phyloP scores from a whole-genome alignment of 2,329 filamentous ascomycete species.

The Parastagonospora avenae region DNA sequence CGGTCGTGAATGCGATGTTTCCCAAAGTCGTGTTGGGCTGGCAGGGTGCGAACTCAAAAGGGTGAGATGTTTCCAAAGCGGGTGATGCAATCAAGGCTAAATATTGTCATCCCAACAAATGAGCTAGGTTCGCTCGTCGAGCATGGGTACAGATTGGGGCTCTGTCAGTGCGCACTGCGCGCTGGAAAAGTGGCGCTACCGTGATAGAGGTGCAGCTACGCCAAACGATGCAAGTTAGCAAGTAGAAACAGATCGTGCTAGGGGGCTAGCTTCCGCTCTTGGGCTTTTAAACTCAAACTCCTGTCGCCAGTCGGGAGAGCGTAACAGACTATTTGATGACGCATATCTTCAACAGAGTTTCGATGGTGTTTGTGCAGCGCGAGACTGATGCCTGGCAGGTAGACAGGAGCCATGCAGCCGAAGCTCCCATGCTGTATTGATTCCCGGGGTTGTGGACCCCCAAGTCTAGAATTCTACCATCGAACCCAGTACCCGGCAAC shows the following conservation, averaged over 20 bases:
- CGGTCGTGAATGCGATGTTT: neutral
- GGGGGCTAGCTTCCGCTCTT: neutral
- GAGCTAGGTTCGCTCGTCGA: constrained; percentile 6
- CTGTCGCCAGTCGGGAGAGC: neutral
- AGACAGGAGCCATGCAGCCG: neutral
- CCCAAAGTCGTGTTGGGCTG: neutral
- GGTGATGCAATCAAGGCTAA: constrained; percentile 14
- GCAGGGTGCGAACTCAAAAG: neutral
- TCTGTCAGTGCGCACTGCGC: constrained; percentile 13
- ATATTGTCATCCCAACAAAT: constrained; percentile 16
- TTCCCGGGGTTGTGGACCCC: neutral
- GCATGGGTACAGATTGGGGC: constrained; percentile 10
- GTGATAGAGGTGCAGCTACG: constrained; percentile 2
- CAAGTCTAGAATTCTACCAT: neutral
- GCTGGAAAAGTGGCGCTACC: constrained; percentile 6
- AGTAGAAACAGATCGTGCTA: neutral
- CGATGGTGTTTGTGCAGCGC: neutral
- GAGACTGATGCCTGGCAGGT: neutral
- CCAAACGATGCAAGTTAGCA: neutral
- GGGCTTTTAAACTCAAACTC: neutral
- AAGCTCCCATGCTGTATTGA: constrained; percentile 3
- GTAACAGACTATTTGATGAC: neutral
- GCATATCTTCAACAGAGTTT: neutral
- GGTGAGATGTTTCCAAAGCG: neutral
- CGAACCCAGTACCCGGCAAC: neutral